Conservation (phyloP, 2,329 filamentous ascomycete genomes). For the Chaetomiaceae sp. region DNA sequence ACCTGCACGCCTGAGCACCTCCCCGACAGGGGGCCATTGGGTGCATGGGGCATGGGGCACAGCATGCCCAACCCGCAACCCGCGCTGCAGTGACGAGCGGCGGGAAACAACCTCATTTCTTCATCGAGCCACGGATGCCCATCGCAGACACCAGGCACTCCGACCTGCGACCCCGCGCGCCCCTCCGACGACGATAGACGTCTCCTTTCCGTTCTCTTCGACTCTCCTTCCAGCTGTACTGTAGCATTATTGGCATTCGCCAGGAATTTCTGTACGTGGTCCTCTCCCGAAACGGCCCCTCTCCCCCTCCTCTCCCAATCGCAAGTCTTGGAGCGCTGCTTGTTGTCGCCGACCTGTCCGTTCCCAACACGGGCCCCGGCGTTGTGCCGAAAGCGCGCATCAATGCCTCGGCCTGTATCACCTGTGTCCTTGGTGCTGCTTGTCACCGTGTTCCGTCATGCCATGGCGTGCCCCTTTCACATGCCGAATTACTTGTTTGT, state of each 20-base stretch:
- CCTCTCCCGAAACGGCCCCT: background rate
- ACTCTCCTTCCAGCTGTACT: conserved; percentile 15
- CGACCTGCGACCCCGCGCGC: conserved; percentile 1
- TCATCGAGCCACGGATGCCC: conserved; percentile 13
- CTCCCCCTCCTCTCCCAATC: background rate
- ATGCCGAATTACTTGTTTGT: too few species aligned
- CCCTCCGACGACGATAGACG: conserved; percentile 11
- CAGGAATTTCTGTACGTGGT: conserved; percentile 23
- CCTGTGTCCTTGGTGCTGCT: too few species aligned
- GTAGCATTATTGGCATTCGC: conserved; percentile 24
- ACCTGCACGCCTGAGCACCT: background rate
- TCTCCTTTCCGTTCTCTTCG: conserved; percentile 11
- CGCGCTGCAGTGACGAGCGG: too few species aligned
- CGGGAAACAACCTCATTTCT: conserved; percentile 16
- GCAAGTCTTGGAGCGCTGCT: background rate
- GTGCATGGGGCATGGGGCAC: background rate
- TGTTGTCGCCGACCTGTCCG: too few species aligned
- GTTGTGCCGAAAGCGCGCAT: too few species aligned
- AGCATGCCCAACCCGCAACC: background rate
- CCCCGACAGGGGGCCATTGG: background rate
- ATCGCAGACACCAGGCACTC: background rate
- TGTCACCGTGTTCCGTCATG: too few species aligned
- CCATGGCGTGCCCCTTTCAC: too few species aligned
- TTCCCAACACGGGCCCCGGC: too few species aligned
- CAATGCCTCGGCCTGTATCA: too few species aligned